Evolutionary conservation across 805 yeast genomes (phyloP), one percentile per base, ranked within the genome.

Genomic region (Candida ponderosae): DNA sequence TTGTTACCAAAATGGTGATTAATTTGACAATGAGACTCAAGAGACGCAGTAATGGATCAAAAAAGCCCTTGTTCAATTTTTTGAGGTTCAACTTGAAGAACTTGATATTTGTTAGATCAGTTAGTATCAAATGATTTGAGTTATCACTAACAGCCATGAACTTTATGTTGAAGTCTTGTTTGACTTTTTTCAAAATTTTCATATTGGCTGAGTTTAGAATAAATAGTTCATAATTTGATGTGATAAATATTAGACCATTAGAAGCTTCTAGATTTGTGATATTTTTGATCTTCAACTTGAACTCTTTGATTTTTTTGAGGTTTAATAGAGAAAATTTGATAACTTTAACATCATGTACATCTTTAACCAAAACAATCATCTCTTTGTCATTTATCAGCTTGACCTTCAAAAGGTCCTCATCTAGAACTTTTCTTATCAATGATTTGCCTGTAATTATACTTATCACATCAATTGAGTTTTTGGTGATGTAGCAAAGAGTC

Each of bases 401-500:
- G 5, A 63, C 53, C 37, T 64, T 65, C 14, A 24, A 9, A 6
- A 24, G 13, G 6, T 24, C 28, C 14, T 24, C 28, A 24, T 9
- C n/a, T 11, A 54, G 40, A 11, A 59, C 28, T 24, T 24, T 24
- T 24, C 28, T 24, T 13, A 24, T 13, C 13, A 24, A 47, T 15
- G 66, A 63, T 28, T 57, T 53, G 5, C 72, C 72, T 1, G 70
- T 61, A 17, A 63, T 63, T 27, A 62, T 54, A 0, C 70, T 65
- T 23, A 65, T 59, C 15, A 65, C 53, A 31, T 64, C 70, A 35
- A 87, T 65, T 5, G 74, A 57, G 14, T 68, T 59, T 3, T 70
- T 59, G 0, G 94, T 85, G 41, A 82, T 69, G 43, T 76, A 82
- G 32, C 81, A 69, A 45, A 86, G 62, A 20, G 76, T 60, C 51